These are phyloP conservation scores for Sugiyamaella valdiviana DNA, from an alignment of 805 yeast genomes.

Conservation along the genomic window DNA sequence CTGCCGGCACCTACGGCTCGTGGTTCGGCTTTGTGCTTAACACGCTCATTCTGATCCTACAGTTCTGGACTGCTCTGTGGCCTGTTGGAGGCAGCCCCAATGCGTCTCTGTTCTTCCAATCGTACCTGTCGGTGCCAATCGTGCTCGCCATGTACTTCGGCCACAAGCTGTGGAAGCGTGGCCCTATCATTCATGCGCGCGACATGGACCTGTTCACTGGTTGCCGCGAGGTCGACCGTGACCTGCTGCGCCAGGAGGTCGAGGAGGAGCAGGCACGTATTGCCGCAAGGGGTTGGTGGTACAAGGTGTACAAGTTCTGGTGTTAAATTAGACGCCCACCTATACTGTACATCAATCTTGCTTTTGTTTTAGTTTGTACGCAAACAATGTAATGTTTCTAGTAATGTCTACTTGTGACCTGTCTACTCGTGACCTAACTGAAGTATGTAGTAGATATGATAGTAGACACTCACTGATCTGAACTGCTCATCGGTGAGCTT, in stretches of 20 bases:
- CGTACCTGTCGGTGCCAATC: constrained; percentile 61
- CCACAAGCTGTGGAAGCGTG: constrained; percentile 50
- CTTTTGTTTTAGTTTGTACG: neutral
- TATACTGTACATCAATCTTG: neutral
- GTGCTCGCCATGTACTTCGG: constrained; percentile 49
- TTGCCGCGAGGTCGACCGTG: constrained; percentile 50
- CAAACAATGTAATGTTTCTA: neutral
- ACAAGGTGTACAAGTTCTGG: constrained; percentile 40
- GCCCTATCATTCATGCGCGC: constrained; percentile 33
- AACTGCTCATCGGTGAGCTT: neutral
- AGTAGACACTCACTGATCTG: neutral
- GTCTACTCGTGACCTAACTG: too few species aligned
- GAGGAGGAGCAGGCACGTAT: constrained; percentile 44
- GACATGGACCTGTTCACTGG: constrained; percentile 60
- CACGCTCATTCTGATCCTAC: constrained; percentile 53
- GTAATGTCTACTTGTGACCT: too few species aligned
- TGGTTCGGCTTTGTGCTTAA: constrained; percentile 52
- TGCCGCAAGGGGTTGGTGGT: constrained; percentile 43
- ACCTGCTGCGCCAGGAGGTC: constrained; percentile 44
- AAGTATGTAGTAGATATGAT: too few species aligned
- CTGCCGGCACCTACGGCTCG: constrained; percentile 59
- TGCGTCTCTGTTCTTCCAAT: constrained; percentile 50
- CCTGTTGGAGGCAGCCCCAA: constrained; percentile 49
- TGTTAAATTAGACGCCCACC: constrained; percentile 37
- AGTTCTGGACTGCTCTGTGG: constrained; percentile 69